These are phyloP conservation scores for Biscogniauxia marginata DNA, from an alignment of 2,329 filamentous ascomycete genomes.

Conservation along the genomic window DNA sequence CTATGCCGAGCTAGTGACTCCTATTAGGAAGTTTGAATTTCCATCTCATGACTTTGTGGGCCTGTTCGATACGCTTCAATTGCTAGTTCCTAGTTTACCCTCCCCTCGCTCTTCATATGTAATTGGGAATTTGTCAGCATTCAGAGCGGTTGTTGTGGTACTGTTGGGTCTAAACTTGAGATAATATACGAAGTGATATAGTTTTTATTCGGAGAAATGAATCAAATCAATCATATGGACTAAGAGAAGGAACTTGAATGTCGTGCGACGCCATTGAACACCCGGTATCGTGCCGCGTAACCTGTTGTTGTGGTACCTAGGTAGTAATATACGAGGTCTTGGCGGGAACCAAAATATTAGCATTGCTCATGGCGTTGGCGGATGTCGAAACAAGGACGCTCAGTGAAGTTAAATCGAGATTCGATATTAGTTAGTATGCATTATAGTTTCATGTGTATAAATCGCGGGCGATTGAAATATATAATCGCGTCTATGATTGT, in stretches of 20 bases:
- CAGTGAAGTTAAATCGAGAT: no score
- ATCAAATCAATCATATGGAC: neutral
- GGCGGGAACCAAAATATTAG: neutral
- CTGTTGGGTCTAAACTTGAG: neutral
- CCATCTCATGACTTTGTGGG: no score
- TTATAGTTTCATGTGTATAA: no score
- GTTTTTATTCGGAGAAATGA: neutral
- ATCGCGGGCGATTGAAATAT: no score
- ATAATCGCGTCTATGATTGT: no score
- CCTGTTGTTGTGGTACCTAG: neutral
- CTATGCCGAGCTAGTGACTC: no score
- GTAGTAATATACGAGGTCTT: neutral
- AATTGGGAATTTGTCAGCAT: no score
- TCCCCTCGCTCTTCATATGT: neutral
- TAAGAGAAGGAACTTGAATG: neutral
- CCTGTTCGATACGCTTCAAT: no score
- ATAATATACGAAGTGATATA: neutral
- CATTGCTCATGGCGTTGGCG: neutral
- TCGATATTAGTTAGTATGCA: no score
- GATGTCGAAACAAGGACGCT: neutral
- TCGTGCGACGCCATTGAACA: neutral
- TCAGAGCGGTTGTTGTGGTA: neutral
- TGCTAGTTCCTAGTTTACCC: no score
- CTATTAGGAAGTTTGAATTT: no score
- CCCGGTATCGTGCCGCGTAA: neutral